Percentiles rank a stretch among this genome's conserved stretches.
Conservation (phyloP, 352 stramenopile species). For the Phytopythium kandeliae region DNA sequence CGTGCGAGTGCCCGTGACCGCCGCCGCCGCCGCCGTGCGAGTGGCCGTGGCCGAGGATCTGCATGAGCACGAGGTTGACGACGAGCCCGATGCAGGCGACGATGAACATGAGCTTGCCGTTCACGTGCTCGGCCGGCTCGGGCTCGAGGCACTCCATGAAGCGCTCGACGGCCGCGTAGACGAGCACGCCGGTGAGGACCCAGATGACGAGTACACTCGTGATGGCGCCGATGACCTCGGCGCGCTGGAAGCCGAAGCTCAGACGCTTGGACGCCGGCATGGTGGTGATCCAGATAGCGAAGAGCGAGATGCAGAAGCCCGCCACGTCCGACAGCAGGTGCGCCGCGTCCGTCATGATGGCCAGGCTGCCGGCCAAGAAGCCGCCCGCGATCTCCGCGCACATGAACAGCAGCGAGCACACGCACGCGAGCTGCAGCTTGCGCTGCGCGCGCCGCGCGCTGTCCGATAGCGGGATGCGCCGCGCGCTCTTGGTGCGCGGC, state of each 20-base stretch:
- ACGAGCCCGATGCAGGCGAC: slow-evolving; percentile 94
- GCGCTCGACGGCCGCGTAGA: slow-evolving; percentile 91
- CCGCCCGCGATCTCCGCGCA: slow-evolving; percentile 93
- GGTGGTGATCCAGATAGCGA: slow-evolving; percentile 65
- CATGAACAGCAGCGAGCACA: slow-evolving; percentile 92
- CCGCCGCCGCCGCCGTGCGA: slow-evolving; percentile 41
- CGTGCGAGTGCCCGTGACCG: slow-evolving; percentile 33
- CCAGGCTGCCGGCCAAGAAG: slow-evolving; percentile 90
- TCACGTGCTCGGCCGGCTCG: slow-evolving; percentile 78
- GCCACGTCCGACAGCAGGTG: slow-evolving; percentile 72
- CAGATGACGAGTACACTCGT: slow-evolving; percentile 92
- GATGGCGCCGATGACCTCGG: slow-evolving; percentile 93
- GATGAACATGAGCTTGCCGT: slow-evolving; percentile 97
- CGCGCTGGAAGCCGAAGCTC: slow-evolving; percentile 94
- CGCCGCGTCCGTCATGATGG: slow-evolving; percentile 90
- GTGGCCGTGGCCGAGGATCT: slow-evolving; percentile 87
- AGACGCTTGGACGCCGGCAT: slow-evolving; percentile 65
- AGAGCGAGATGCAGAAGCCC: slow-evolving; percentile 71
- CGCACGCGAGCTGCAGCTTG: slow-evolving; percentile 60
- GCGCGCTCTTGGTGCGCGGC: slow-evolving; percentile 17
- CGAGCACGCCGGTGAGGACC: slow-evolving; percentile 91
- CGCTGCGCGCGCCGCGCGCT: slow-evolving; percentile 47
- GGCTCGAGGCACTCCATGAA: slow-evolving; percentile 73
- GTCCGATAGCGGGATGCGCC: slow-evolving; percentile 53
- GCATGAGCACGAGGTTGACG: slow-evolving; percentile 95